phyloP scores from a whole-genome alignment of 2,329 filamentous ascomycete genomes.

The Acephala macrosclerotiorum region DNA sequence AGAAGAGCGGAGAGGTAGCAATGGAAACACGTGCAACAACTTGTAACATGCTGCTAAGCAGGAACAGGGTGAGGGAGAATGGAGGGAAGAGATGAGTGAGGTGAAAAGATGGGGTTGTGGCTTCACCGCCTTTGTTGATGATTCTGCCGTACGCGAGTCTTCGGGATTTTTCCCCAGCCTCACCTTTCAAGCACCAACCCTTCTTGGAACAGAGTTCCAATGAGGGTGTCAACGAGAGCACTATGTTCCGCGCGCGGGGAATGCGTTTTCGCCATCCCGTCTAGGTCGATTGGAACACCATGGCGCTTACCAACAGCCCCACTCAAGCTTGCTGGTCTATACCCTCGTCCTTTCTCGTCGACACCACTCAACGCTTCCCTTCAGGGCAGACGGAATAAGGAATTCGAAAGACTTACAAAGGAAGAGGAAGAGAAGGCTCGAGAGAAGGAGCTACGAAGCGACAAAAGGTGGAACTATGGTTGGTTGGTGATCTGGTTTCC shows the following conservation, averaged over 20 bases:
- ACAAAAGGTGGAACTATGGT: background rate
- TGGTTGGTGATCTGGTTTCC: too few species aligned
- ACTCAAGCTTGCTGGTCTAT: background rate
- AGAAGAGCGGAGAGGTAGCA: background rate
- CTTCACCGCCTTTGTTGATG: background rate
- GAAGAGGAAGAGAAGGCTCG: background rate
- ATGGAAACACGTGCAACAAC: background rate
- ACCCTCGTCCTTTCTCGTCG: background rate
- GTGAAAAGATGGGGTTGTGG: too few species aligned
- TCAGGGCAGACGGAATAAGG: background rate
- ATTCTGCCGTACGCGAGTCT: background rate
- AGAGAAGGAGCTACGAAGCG: background rate
- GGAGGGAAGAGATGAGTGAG: background rate
- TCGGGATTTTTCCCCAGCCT: background rate
- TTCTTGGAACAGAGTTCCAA: background rate
- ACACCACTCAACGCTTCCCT: background rate
- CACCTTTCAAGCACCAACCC: background rate
- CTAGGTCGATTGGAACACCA: background rate
- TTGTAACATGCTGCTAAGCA: background rate
- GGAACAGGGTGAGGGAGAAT: background rate
- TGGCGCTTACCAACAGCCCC: background rate
- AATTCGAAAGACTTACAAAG: background rate
- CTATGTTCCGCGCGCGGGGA: background rate
- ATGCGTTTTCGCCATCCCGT: background rate
- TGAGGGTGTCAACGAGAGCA: background rate